Evolutionary conservation across 495 filamentous ascomycete genomes (phyloP).

Genomic region (Annulohypoxylon stygium): DNA sequence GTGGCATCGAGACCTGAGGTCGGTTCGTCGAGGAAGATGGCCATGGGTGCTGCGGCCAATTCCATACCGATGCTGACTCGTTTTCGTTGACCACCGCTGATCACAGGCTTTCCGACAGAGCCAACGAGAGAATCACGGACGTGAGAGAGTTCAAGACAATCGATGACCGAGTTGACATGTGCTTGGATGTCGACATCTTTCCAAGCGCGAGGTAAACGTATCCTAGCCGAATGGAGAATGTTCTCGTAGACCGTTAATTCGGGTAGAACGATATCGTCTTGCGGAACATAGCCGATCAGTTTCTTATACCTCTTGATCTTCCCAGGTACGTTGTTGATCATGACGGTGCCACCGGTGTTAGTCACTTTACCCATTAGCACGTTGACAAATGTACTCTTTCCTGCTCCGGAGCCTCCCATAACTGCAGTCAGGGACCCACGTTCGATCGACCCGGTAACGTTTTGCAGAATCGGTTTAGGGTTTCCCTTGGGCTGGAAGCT

Average conservation of each 20-base stretch:
- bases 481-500: slow-evolving; percentile 59
- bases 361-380: slow-evolving; percentile 65
- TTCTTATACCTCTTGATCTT: slow-evolving; percentile 64
- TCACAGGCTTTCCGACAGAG: slow-evolving; percentile 58
- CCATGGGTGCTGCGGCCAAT: slow-evolving; percentile 73
- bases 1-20: slow-evolving; percentile 76
- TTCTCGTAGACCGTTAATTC: slow-evolving; percentile 67
- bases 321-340: slow-evolving; percentile 63
- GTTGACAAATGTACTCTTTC: slow-evolving; percentile 67
- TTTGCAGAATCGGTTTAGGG: slow-evolving; percentile 60
- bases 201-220: slow-evolving; percentile 61
- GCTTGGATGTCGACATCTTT: slow-evolving; percentile 52
- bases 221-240: slow-evolving; percentile 66
- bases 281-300: slow-evolving; percentile 68
- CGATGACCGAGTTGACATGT: slow-evolving; percentile 61
- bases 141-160: slow-evolving; percentile 60
- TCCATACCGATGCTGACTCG: slow-evolving; percentile 69
- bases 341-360: slow-evolving; percentile 59
- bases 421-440: slow-evolving; percentile 63
- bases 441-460: slow-evolving; percentile 65
- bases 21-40: slow-evolving; percentile 75
- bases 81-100: slow-evolving; percentile 65
- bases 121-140: slow-evolving; percentile 60
- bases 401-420: slow-evolving; percentile 66
- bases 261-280: slow-evolving; percentile 64